phyloP scores from a whole-genome alignment of 139 green algal genomes.

The Mesotaenium endlicherianum region DNA sequence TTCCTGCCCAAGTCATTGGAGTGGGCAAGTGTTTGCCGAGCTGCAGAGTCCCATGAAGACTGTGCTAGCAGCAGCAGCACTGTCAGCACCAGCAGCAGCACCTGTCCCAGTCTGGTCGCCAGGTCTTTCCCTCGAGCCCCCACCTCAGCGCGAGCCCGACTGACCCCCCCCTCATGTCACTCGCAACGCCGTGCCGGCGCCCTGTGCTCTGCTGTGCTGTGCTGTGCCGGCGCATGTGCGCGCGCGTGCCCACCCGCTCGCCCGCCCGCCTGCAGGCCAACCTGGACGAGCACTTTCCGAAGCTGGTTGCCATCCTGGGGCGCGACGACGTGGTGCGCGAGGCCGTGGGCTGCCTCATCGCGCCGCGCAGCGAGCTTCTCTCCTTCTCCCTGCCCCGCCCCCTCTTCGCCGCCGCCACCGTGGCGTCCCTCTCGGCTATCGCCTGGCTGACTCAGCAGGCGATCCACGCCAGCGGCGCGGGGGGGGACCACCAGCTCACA shows the following conservation, averaged over 20 bases:
- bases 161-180: background rate
- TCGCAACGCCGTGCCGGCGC: background rate
- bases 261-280: background rate
- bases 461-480: no score
- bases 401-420: background rate
- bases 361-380: background rate
- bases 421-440: background rate
- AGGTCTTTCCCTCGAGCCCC: background rate
- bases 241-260: background rate
- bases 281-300: background rate
- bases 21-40: no score
- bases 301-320: background rate
- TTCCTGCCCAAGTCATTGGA: no score
- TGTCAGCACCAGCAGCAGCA: background rate
- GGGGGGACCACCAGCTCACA: background rate
- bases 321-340: background rate
- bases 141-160: background rate
- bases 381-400: slow-evolving; percentile 12
- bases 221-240: background rate
- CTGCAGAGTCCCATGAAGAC: no score
- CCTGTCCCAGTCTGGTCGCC: background rate
- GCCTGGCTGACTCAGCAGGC: no score
- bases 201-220: background rate
- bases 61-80: background rate
- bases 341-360: background rate